Conservation (phyloP, 495 filamentous ascomycete species). For the Alectoria sarmentosa region DNA sequence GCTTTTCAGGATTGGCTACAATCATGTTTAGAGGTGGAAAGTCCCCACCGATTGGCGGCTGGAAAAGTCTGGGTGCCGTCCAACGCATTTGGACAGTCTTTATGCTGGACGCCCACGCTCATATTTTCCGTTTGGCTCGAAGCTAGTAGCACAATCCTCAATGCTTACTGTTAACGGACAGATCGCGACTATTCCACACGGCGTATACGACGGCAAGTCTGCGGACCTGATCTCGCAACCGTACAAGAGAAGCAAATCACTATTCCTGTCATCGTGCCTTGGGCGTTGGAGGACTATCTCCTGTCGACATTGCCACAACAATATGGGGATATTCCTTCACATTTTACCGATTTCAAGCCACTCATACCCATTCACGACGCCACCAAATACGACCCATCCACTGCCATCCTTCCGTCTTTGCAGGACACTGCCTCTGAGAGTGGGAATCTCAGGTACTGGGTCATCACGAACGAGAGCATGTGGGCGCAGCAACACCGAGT, state of each 20-base stretch:
- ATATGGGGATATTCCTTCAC: constrained; percentile 9
- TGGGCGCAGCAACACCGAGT: constrained; percentile 32
- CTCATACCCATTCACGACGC: constrained; percentile 28
- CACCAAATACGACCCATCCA: not conserved
- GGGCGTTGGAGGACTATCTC: constrained; percentile 25
- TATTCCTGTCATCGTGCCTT: constrained; percentile 28
- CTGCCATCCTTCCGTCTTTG: constrained; percentile 19
- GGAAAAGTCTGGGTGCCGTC: not conserved
- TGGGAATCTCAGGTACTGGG: constrained; percentile 33
- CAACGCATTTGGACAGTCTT: not conserved
- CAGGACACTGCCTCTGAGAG: constrained; percentile 16
- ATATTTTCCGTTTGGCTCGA: not conserved
- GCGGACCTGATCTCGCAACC: constrained; percentile 20
- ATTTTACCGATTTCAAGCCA: constrained; percentile 9
- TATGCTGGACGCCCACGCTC: not conserved
- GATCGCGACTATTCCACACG: constrained; percentile 25
- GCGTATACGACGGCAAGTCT: constrained; percentile 25
- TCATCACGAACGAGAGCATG: constrained; percentile 33
- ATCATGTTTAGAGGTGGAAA: not conserved
- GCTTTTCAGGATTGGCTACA: not conserved
- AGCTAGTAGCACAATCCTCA: not conserved
- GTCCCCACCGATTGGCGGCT: not conserved
- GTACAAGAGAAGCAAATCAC: constrained; percentile 30
- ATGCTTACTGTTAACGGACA: not conserved
- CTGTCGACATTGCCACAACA: not conserved